Percentiles rank a stretch among this genome's conserved stretches.
Conservation (phyloP, 2,329 filamentous ascomycete genomes). For the Colletotrichum australisinense region DNA sequence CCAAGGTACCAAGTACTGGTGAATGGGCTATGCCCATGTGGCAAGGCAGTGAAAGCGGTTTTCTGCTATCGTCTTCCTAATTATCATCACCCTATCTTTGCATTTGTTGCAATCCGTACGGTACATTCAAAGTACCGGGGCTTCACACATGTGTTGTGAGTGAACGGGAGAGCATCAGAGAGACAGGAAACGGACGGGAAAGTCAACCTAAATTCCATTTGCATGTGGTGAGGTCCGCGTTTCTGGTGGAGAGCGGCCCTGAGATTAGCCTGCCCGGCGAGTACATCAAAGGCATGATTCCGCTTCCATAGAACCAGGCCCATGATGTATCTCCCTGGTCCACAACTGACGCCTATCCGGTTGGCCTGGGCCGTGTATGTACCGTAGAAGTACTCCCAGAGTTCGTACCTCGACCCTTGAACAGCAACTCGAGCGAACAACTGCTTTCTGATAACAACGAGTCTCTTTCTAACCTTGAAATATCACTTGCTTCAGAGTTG, state of each 20-base stretch:
- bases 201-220: constrained; percentile 13
- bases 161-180: neutral
- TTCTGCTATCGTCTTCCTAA: neutral
- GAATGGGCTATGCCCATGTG: neutral
- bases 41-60: constrained; percentile 6
- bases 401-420: neutral
- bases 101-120: neutral
- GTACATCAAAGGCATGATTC: constrained; percentile 11
- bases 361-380: neutral
- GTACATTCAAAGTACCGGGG: neutral
- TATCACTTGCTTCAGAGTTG: neutral
- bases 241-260: constrained; percentile 2
- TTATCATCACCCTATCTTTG: neutral
- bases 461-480: neutral
- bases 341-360: constrained; percentile 2
- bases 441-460: constrained; percentile 5
- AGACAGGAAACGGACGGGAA: neutral
- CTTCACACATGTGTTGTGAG: neutral
- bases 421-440: neutral
- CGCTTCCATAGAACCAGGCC: neutral
- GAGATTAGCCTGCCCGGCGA: constrained; percentile 5
- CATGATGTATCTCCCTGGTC: constrained; percentile 10
- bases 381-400: neutral
- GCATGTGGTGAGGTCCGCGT: constrained; percentile 15
- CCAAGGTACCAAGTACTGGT: neutral